Evolutionary conservation across 148 eudicot genomes (phyloP), one percentile per base, ranked within the genome.

Genomic region (Rhododendron simsii): DNA sequence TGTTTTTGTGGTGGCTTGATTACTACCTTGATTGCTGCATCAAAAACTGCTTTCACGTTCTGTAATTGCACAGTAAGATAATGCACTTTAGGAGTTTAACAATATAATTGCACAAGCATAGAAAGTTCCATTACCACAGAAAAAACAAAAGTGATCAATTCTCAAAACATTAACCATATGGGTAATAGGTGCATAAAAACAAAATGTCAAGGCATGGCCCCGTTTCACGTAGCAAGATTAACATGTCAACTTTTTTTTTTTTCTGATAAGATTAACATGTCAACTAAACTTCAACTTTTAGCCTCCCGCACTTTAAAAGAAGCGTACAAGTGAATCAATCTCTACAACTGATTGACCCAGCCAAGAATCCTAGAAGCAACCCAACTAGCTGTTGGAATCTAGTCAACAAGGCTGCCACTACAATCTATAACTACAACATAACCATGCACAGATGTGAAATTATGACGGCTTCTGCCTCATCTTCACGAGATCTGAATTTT

Each of bases 21-120:
- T 18, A 98, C 99, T 75, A 94, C 96, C 88, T 87, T 94, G 87
- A 98, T 98, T 45, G 99, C 96, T 81, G 99, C 95, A 91, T 98
- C 99, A 83, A 98, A 98, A 79, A 98, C 99, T 61, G 96, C 95
- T 90, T 98, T 98, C 87, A 98, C 99, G 89, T 98, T 98, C 99
- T 98, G 92, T 30, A 82, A 84, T 47, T 30, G 21, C 83, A 85
- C 2, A 81, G 39, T 44, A 79, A 28, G 33, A 67, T 81, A 28
- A 41, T 18, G 28, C 18, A 35, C 48, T 9, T 69, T 45, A 71
- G 73, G 35, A 26, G 74, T 67, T 67, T 8, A 35, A 35, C 35
- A 15, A 21, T 59, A 55, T 26, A 83, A 55, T 21, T 20, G 33
- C 59, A 78, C 39, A 3, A 23, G 39, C 12, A 77, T 21, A 39